A percentile compares a stretch with the other conserved stretches of the same genome.
Conservation (phyloP, 2,329 filamentous ascomycete genomes). For the Aureobasidium pullulans region DNA sequence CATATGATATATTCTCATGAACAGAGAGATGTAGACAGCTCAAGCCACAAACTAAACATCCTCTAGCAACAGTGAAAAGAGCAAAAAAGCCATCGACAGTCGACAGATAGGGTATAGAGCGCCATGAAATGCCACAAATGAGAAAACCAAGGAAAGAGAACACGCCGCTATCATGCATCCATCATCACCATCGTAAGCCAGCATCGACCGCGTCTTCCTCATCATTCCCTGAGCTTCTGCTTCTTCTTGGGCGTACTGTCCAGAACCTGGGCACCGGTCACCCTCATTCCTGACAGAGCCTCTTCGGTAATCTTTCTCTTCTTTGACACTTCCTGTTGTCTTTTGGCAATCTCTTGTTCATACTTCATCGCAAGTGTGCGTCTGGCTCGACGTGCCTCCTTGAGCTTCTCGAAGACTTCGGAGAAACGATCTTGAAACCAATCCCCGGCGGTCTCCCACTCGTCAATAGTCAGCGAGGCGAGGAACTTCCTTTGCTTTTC, state of each 20-base stretch:
- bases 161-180: background rate
- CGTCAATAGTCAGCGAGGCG: constrained; percentile 41
- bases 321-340: constrained; percentile 44
- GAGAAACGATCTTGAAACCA: constrained; percentile 52
- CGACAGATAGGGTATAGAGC: constrained; percentile 10
- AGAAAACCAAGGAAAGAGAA: background rate
- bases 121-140: background rate
- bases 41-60: no score
- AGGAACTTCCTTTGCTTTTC: constrained; percentile 45
- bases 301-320: constrained; percentile 42
- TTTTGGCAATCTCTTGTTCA: constrained; percentile 47
- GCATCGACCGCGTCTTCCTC: background rate
- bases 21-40: no score
- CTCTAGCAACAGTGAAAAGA: background rate
- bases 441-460: constrained; percentile 57
- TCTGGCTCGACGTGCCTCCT: constrained; percentile 45
- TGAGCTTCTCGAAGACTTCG: constrained; percentile 44
- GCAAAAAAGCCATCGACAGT: background rate
- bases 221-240: constrained; percentile 13
- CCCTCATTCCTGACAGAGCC: constrained; percentile 42
- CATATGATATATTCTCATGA: no score
- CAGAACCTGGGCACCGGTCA: constrained; percentile 47
- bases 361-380: constrained; percentile 48
- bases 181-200: background rate
- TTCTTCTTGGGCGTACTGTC: constrained; percentile 33